Base-by-base conservation (phyloP, 495 filamentous ascomycete species). In the Cladorrhinum samala region DNA sequence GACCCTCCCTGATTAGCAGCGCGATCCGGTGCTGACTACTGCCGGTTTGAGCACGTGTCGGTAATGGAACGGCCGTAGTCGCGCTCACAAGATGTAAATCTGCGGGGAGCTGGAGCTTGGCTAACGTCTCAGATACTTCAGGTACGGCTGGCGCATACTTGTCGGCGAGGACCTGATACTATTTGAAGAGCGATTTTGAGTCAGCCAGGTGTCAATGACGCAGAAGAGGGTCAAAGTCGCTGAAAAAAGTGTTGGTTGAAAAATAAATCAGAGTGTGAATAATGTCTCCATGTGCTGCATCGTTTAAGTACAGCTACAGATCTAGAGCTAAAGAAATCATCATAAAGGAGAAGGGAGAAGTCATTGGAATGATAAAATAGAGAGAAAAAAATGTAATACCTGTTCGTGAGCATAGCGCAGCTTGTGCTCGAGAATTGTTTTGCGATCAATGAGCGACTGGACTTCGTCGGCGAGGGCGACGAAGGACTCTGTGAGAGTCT, bases 321-420 rank as follows among this genome's bases (percentile, higher is more conserved):
- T 86, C 82, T 86, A 85, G 82, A 85, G 82, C 82, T 86, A 85
- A 83, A 36, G 59, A 54, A 77, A 82, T 85, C 84, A 83, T 80
- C 59, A 64, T 54, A 51, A 37, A 55, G n/a, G n/a, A n/a, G n/a
- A 68, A 46, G 50, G 46, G 39, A 40, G 41, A n/a, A 36, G 41
- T 24, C 17, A 25, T 6, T 17, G 41, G 9, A 13, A 16, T 51
- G 23, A 46, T 49, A 52, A 47, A 54, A 57, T 42, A 47, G 38
- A 54, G 54, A 59, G 18, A 25, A 53, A 54, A 45, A 27, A 53
- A 40, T 9, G n/a, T 17, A 27, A 43, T 74, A 82, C 79, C 72
- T 80, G 76, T 58, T 80, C 75, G 50, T 80, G 76, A 25, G 79
- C 77, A 65, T 73, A 80, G 46, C 74, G 72, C 33, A 82, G 68